A percentile compares a stretch with the other conserved stretches of the same genome.
Evolutionary conservation across 257 asterid genomes (phyloP).

Genomic region (Salvia miltiorrhiza): DNA sequence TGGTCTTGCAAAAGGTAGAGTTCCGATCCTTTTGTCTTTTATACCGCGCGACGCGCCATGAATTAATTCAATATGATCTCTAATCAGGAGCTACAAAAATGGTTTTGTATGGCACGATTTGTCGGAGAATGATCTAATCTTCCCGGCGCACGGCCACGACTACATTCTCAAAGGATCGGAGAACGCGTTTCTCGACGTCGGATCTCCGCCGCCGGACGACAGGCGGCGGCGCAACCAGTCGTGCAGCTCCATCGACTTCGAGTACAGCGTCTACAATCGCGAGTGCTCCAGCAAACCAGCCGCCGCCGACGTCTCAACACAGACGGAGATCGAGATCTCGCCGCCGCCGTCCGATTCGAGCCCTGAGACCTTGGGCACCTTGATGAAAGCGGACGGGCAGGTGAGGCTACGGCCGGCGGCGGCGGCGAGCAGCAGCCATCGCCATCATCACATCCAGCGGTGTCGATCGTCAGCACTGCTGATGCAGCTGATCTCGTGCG

Average conservation of each 20-base stretch:
- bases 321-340: slow-evolving; percentile 55
- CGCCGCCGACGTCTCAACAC: slow-evolving; percentile 55
- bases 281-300: slow-evolving; percentile 25
- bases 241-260: slow-evolving; percentile 66
- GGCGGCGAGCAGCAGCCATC: not conserved
- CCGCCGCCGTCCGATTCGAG: slow-evolving; percentile 86
- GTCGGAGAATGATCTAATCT: slow-evolving; percentile 63
- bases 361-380: slow-evolving; percentile 62
- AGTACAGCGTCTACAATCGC: slow-evolving; percentile 34
- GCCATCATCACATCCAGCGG: slow-evolving; percentile 19
- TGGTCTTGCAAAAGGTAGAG: slow-evolving; percentile 81
- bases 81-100: slow-evolving; percentile 70
- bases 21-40: not conserved
- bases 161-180: slow-evolving; percentile 84
- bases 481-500: slow-evolving; percentile 75
- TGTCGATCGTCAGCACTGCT: slow-evolving; percentile 54
- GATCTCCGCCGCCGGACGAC: not conserved
- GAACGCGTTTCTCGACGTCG: not conserved
- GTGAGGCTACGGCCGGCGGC: slow-evolving; percentile 20
- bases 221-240: slow-evolving; percentile 66
- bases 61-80: too few species aligned
- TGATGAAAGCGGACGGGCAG: slow-evolving; percentile 58
- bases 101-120: slow-evolving; percentile 96
- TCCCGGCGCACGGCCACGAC: slow-evolving; percentile 78
- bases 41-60: too few species aligned